phyloP scores from a whole-genome alignment of 2,329 filamentous ascomycete genomes.

The Juglanconis sp. region DNA sequence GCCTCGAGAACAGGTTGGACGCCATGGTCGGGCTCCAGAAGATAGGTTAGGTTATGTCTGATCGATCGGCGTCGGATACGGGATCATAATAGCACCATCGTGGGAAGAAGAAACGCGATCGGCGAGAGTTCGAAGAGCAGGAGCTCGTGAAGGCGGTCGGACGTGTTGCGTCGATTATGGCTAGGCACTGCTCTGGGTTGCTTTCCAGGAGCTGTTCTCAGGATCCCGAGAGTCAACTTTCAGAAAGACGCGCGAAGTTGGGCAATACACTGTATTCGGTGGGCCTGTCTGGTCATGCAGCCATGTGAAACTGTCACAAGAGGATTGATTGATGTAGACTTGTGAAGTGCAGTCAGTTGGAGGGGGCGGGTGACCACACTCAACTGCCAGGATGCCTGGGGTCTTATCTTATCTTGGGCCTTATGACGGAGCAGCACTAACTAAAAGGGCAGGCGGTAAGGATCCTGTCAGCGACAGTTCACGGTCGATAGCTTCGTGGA shows the following conservation, averaged over 20 bases:
- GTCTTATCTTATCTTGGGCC: neutral
- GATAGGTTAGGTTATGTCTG: conserved; percentile 4
- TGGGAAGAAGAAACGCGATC: neutral
- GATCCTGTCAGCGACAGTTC: neutral
- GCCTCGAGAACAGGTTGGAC: conserved; percentile 46
- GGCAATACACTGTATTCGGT: neutral
- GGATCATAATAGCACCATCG: conserved; percentile 17
- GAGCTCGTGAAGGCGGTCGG: neutral
- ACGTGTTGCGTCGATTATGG: neutral
- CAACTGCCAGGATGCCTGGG: neutral
- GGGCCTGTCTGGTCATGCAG: neutral
- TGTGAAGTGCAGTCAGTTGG: neutral
- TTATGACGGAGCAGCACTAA: neutral
- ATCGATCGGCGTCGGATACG: neutral
- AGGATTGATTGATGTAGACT: neutral
- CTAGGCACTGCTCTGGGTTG: neutral
- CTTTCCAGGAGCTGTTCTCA: no score
- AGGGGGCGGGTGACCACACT: conserved; percentile 2
- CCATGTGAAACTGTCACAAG: neutral
- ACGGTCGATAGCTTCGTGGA: neutral
- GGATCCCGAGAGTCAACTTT: neutral
- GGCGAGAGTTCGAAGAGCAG: neutral
- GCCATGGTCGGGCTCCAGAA: conserved; percentile 34
- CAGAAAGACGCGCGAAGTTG: neutral
- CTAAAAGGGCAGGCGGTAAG: conserved; percentile 2